Conservation (phyloP, 2,329 filamentous ascomycete species). For the Tolypocladium sp. region DNA sequence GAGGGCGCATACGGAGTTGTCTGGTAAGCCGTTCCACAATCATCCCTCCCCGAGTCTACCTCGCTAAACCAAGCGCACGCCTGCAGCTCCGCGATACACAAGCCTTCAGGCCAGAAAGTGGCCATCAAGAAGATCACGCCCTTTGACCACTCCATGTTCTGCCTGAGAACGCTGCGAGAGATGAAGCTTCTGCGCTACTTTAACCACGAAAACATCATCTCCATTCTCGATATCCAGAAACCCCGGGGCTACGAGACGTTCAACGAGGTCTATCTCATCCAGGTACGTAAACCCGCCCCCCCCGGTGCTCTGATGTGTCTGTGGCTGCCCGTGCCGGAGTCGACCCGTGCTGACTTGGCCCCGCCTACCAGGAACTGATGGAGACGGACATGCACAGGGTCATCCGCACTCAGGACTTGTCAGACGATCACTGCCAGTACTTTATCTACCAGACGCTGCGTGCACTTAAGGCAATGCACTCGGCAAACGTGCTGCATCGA, state of each 20-base stretch:
- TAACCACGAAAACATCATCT: slow-evolving; percentile 99
- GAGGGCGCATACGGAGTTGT: slow-evolving; percentile 98
- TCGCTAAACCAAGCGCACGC: neutral
- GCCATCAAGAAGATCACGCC: slow-evolving; percentile 99
- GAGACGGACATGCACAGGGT: slow-evolving; percentile 99
- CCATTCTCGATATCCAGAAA: slow-evolving; percentile 97
- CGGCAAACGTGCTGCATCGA: slow-evolving; percentile 92
- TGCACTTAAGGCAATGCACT: slow-evolving; percentile 98
- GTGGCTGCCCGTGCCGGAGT: neutral
- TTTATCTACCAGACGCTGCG: slow-evolving; percentile 99
- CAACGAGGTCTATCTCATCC: slow-evolving; percentile 96
- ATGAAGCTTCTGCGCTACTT: slow-evolving; percentile 99
- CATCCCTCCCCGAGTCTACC: neutral
- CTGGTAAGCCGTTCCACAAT: slow-evolving; percentile 56
- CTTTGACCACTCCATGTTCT: slow-evolving; percentile 99
- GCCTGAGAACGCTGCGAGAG: slow-evolving; percentile 87
- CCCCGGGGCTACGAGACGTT: slow-evolving; percentile 93
- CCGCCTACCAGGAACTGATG: slow-evolving; percentile 71
- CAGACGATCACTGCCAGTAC: slow-evolving; percentile 99
- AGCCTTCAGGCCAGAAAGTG: slow-evolving; percentile 95
- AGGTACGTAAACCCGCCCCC: slow-evolving; percentile 47
- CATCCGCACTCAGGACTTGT: slow-evolving; percentile 95
- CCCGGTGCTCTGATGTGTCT: neutral
- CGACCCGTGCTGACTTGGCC: neutral
- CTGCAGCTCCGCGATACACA: slow-evolving; percentile 85